A percentile compares a stretch with the other conserved stretches of the same genome.
Conservation (phyloP, 495 filamentous ascomycete genomes). For the Pseudomonodictys pantanalensis region DNA sequence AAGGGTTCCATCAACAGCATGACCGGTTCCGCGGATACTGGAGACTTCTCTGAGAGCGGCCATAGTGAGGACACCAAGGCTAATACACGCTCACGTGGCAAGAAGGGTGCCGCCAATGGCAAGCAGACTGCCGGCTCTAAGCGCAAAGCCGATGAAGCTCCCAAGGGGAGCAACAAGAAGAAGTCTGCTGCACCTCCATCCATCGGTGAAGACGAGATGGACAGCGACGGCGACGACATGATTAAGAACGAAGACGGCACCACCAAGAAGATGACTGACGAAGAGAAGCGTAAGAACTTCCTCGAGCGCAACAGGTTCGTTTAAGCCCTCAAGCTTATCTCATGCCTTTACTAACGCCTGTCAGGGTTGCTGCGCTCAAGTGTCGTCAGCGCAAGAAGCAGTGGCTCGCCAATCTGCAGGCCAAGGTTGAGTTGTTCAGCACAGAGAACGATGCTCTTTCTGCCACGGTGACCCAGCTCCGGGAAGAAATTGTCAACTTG, state of each 20-base stretch:
- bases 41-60: conserved; percentile 68
- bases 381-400: conserved; percentile 99
- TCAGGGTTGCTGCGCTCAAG: conserved; percentile 90
- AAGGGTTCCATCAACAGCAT: conserved; percentile 47
- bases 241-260: conserved; percentile 34
- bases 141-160: conserved; percentile 76
- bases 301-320: conserved; percentile 91
- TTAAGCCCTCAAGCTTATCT: not conserved
- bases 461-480: conserved; percentile 73
- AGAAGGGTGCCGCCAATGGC: conserved; percentile 60
- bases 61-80: conserved; percentile 60
- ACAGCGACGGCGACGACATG: conserved; percentile 55
- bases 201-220: conserved; percentile 37
- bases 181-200: conserved; percentile 49
- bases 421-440: conserved; percentile 88
- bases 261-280: conserved; percentile 93
- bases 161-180: conserved; percentile 72
- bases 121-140: conserved; percentile 53
- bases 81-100: conserved; percentile 60
- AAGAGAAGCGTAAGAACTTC: conserved; percentile 98
- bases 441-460: conserved; percentile 87
- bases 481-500: conserved; percentile 92
- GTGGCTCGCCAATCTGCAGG: conserved; percentile 93
- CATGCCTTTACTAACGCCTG: conserved; percentile 13
- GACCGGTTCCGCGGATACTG: conserved; percentile 59